Evolutionary conservation across 345 rosid genomes (phyloP).

Genomic region (Citrus unshiu): DNA sequence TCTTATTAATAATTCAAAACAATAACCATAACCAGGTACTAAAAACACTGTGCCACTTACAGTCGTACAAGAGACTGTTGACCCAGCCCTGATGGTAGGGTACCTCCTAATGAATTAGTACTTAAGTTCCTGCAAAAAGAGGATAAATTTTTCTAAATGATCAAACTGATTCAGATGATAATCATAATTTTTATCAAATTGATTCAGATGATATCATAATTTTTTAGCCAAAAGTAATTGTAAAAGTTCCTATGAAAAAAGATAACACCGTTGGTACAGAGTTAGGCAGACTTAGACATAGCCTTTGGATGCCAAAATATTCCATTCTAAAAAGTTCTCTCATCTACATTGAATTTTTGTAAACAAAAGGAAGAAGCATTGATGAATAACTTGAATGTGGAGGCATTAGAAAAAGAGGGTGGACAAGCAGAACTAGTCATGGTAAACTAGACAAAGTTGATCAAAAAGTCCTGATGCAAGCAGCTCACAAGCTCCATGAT

Average conservation of each 20-base stretch:
- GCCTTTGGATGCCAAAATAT: background rate
- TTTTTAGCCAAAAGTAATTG: background rate
- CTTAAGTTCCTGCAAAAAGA: constrained; percentile 69
- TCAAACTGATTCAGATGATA: background rate
- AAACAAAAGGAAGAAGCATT: background rate
- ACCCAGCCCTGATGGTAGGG: constrained; percentile 75
- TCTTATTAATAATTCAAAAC: background rate
- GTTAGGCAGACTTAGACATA: background rate
- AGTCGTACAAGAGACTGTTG: constrained; percentile 60
- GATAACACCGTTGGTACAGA: background rate
- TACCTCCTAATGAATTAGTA: constrained; percentile 66
- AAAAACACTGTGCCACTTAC: constrained; percentile 47
- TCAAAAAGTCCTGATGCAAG: background rate
- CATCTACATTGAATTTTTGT: background rate
- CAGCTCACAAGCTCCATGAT: background rate
- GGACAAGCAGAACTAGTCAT: background rate
- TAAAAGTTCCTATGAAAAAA: background rate
- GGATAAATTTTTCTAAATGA: background rate
- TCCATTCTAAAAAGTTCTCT: background rate
- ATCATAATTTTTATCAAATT: background rate
- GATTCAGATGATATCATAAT: background rate
- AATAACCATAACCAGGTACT: background rate
- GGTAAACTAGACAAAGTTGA: background rate
- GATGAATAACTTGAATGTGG: background rate
- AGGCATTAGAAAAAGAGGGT: background rate